A percentile compares a stretch with the other conserved stretches of the same genome.
Evolutionary conservation across 768 basidiomycete genomes (phyloP).

Genomic region (Suillus ampliporus): DNA sequence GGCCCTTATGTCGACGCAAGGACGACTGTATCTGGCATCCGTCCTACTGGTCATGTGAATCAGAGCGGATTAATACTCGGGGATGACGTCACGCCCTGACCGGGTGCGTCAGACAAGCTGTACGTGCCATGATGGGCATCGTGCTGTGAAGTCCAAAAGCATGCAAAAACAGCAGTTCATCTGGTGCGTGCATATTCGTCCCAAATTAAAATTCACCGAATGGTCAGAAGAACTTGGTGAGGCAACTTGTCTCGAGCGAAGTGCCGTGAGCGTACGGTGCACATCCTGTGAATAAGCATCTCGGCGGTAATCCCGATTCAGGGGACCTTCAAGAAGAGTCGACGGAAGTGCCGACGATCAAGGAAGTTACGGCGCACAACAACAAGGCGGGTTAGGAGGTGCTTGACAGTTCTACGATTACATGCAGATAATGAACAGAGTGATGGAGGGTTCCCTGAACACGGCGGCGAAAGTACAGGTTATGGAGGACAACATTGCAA

Average conservation of each 20-base stretch:
- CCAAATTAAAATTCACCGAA: neutral
- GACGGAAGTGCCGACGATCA: neutral
- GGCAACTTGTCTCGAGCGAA: neutral
- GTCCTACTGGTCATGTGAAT: neutral
- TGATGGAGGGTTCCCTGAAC: too few species aligned
- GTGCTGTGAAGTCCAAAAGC: neutral
- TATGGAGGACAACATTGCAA: too few species aligned
- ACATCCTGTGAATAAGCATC: neutral
- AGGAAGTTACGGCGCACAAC: neutral
- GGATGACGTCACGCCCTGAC: neutral
- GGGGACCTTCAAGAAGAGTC: too few species aligned
- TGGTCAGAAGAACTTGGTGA: neutral
- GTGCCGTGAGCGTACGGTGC: neutral
- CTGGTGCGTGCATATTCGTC: neutral
- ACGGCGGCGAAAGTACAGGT: too few species aligned
- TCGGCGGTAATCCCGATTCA: neutral
- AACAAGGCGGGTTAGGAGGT: too few species aligned
- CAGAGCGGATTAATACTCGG: neutral
- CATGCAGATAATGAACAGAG: too few species aligned
- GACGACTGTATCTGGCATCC: neutral
- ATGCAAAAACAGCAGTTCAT: neutral
- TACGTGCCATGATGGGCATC: neutral
- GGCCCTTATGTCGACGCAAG: neutral
- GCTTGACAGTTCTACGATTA: too few species aligned
- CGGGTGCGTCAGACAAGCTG: neutral